Base-by-base conservation (phyloP, 2,329 filamentous ascomycete species). In the Cladosporium sp. region DNA sequence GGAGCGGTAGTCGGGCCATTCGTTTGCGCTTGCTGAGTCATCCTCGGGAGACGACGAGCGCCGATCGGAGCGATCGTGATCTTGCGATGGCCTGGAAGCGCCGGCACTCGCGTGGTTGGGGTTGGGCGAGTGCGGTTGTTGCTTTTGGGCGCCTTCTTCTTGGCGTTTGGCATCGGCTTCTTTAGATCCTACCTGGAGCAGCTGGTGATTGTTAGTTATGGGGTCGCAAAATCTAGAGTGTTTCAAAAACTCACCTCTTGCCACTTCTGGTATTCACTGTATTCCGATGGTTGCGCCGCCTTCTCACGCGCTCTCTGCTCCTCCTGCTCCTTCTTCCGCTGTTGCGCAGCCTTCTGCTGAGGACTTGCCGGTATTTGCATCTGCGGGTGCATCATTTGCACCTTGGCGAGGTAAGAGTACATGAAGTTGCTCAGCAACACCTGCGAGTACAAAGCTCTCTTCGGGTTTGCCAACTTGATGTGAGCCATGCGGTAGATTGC, bases 401-500 rank as follows among this genome's bases (percentile, higher is more conserved):
- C 95, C 78, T 98, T 99, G 68, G 95, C 95, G 70, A 99, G 86
- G 78, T 99, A 99, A 66, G 93, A 95, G 81, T 99, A 99, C 95
- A 99, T 99, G 80, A 99, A 99, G 78, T 99, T 99, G 80, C 93
- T 97, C 71, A 99, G 86, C 67, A 99, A 84, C 26, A 99, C 95
- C 78, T 99, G 95, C 67, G 94, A 97, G 75, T 96, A 90, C 61
- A 99, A 81, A 49, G 94, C 91, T 65, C 95, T 90, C 54, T 94
- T 89, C 44, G 95, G 95, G 76, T 99, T 98, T n/a, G 95, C 95
- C 68, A 99, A 87, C 79, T 99, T 99, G 80, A 98, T 96, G 77
- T 99, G 95, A 21, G 95, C 95, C 92, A 99, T 97, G 68, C 95
- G 88, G 79, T 99, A 99, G 67, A 99, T 99, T 24, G 95, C 95